Evolutionary conservation across 2,329 filamentous ascomycete species (phyloP), one percentile per base, ranked within the genome.

Genomic region (Zymoseptoria crescenta): DNA sequence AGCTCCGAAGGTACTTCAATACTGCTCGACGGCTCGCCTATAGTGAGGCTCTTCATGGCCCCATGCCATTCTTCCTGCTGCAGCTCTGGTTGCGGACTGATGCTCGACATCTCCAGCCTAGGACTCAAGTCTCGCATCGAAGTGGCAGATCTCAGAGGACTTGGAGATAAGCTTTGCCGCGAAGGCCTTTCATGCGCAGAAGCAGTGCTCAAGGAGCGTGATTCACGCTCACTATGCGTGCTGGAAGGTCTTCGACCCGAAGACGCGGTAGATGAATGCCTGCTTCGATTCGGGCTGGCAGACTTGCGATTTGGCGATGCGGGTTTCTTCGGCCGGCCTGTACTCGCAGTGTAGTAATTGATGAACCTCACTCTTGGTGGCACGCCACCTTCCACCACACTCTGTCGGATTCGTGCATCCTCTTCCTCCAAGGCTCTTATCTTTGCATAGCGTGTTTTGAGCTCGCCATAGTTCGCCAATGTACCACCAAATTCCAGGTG

Each of bases 301-400:
- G 62, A 65, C 6, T 28, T 20, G 10, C 58, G 54, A 63, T 79
- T 77, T 13, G 74, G 73, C 65, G 88, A 70, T 59, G 75, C 75
- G 5, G 73, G 71, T 63, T 74, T 76, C 67, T 78, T 91, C 1
- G 81, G 80, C 59, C 84, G 80, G 3, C 91, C 91, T 8, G 87
- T 87, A 64, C 88, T 91, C n/a, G 88, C 82, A 1, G 91, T 96
- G 70, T 93, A 96, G 72, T 96, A 96, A 70, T 96, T 96, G 59
- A 90, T 80, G 68, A 96, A 96, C 16, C 91, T 82, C 9, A 94
- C 83, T 56, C 87, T 79, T 2, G 78, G 76, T 1, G 76, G 75
- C 56, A 59, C 54, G 16, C 57, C 61, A 13, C 57, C 60, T 29
- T 64, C 59, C 1, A 69, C 73, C 50, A 65, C 70, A 49, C 78